These are phyloP conservation scores for Solanum aculeatissimum DNA, from an alignment of 305 asterid species.

Conservation along the genomic window DNA sequence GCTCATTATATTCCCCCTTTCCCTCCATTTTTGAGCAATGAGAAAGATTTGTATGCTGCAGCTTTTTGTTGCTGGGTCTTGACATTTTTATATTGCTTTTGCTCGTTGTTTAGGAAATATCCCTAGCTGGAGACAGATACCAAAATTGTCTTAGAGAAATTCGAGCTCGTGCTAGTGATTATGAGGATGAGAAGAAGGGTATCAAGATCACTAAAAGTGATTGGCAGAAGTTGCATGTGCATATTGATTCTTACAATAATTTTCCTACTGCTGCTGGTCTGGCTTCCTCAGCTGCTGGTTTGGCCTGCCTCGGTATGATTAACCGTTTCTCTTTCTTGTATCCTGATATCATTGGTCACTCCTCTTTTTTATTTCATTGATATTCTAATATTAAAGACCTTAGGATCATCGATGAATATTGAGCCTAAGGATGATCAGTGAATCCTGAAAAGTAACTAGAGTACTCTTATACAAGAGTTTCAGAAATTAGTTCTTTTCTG, in stretches of 20 bases:
- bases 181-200: slow-evolving; percentile 81
- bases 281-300: slow-evolving; percentile 99
- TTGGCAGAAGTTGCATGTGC: slow-evolving; percentile 81
- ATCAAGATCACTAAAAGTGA: slow-evolving; percentile 67
- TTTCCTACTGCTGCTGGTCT: slow-evolving; percentile 98
- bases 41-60: neutral
- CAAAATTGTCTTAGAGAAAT: slow-evolving; percentile 89
- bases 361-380: neutral
- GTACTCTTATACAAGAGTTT: neutral
- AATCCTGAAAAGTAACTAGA: neutral
- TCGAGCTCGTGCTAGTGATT: slow-evolving; percentile 78
- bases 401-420: neutral
- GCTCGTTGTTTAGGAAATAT: slow-evolving; percentile 58
- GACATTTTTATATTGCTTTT: neutral
- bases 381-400: neutral
- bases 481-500: neutral
- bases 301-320: slow-evolving; percentile 83
- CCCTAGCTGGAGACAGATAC: slow-evolving; percentile 83
- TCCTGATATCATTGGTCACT: neutral
- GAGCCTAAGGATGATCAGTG: neutral
- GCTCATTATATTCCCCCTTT: neutral
- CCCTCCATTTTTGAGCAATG: neutral
- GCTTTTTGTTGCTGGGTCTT: neutral
- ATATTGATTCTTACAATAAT: slow-evolving; percentile 82
- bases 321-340: neutral